Percentiles rank a stretch among this genome's conserved stretches.
Conservation (phyloP, 495 filamentous ascomycete genomes). For the Xylaria palmicola region DNA sequence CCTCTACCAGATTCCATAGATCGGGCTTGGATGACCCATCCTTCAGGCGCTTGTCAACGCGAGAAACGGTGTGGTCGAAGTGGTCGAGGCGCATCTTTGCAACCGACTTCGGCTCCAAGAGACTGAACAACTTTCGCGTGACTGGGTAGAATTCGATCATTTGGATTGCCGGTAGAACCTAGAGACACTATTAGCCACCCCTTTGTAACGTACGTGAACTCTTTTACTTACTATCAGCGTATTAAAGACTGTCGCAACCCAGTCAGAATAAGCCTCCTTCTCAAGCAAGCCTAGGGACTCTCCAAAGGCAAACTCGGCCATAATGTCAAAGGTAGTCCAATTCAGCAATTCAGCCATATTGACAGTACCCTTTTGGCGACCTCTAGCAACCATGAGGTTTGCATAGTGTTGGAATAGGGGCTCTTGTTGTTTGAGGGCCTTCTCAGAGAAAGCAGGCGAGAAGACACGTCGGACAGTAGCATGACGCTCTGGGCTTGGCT, state of each 20-base stretch:
- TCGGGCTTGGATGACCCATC: constrained; percentile 4
- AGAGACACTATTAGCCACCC: not conserved
- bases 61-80: constrained; percentile 10
- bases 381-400: constrained; percentile 34
- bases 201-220: not conserved
- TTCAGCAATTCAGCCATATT: constrained; percentile 36
- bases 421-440: constrained; percentile 46
- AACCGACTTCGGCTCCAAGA: constrained; percentile 4
- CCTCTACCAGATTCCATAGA: constrained; percentile 11
- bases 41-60: constrained; percentile 9
- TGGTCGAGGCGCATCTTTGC: constrained; percentile 8
- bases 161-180: constrained; percentile 9
- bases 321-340: constrained; percentile 49
- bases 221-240: constrained; percentile 1
- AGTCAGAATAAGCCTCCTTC: constrained; percentile 5
- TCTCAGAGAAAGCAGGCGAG: constrained; percentile 48
- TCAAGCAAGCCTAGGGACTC: constrained; percentile 45
- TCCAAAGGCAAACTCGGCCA: constrained; percentile 50
- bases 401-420: constrained; percentile 41
- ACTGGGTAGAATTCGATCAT: constrained; percentile 11
- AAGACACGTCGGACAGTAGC: constrained; percentile 35
- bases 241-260: constrained; percentile 15
- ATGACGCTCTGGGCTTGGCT: constrained; percentile 18
- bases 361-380: constrained; percentile 11
- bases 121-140: not conserved